Conservation (phyloP, 495 filamentous ascomycete species). For the Clavariopsis aquatica region DNA sequence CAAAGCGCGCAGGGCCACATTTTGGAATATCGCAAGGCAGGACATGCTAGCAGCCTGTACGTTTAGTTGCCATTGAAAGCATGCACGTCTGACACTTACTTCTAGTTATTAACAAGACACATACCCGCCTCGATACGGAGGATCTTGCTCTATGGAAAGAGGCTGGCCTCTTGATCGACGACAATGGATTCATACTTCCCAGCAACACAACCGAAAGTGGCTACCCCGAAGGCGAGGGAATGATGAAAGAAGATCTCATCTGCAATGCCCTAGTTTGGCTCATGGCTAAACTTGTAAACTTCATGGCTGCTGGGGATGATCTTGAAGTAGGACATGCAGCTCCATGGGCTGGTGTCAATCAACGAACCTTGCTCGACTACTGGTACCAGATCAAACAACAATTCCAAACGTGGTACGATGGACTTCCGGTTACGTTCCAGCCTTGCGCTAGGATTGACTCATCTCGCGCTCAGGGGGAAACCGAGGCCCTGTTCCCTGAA, state of each 20-base stretch:
- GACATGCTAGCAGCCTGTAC: conserved; percentile 66
- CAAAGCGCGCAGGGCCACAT: conserved; percentile 59
- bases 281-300: conserved; percentile 63
- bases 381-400: conserved; percentile 53
- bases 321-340: conserved; percentile 45
- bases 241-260: conserved; percentile 59
- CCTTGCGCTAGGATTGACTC: conserved; percentile 50
- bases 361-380: conserved; percentile 56
- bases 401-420: conserved; percentile 60
- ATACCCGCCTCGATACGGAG: conserved; percentile 62
- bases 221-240: conserved; percentile 51
- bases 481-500: conserved; percentile 54
- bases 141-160: conserved; percentile 63
- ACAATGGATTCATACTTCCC: conserved; percentile 55
- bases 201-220: conserved; percentile 53
- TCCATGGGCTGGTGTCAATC: conserved; percentile 52
- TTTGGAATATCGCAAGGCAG: conserved; percentile 68
- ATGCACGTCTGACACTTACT: conserved; percentile 8
- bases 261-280: conserved; percentile 66
- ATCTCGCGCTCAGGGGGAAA: conserved; percentile 15
- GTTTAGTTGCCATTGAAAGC: conserved; percentile 29
- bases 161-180: conserved; percentile 61
- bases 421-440: conserved; percentile 59
- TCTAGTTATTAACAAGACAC: conserved; percentile 61
- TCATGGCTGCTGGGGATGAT: conserved; percentile 57